Percentiles rank a stretch among this genome's conserved stretches.
phyloP scores from a whole-genome alignment of 352 stramenopile genomes.

The Phytophthora tubulina region DNA sequence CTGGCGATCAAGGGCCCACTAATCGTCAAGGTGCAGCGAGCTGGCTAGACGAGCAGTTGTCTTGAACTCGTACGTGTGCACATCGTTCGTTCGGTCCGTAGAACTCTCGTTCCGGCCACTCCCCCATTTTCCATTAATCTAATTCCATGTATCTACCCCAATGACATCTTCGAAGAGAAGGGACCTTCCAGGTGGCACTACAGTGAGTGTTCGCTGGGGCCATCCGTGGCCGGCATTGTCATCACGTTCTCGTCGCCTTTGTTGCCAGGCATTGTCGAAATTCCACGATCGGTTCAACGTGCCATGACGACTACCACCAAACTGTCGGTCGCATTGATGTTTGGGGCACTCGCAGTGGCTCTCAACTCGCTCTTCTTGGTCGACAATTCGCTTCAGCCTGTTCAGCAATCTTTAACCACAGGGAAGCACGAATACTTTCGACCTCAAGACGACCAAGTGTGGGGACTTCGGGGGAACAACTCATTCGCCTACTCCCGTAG shows the following conservation, averaged over 20 bases:
- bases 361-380: slow-evolving; percentile 29
- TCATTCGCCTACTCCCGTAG: slow-evolving; percentile 39
- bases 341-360: slow-evolving; percentile 19
- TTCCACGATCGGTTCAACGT: slow-evolving; percentile 22
- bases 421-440: slow-evolving; percentile 59
- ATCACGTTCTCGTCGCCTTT: not conserved
- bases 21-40: slow-evolving; percentile 42
- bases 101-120: not conserved
- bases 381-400: slow-evolving; percentile 1
- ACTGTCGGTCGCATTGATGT: slow-evolving; percentile 25
- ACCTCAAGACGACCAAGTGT: slow-evolving; percentile 45
- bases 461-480: slow-evolving; percentile 52
- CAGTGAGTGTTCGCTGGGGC: not conserved
- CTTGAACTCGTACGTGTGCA: not conserved
- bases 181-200: not conserved
- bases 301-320: slow-evolving; percentile 11
- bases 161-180: not conserved
- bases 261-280: slow-evolving; percentile 19
- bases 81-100: not conserved
- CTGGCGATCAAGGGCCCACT: slow-evolving; percentile 50
- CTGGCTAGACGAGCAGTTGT: slow-evolving; percentile 23
- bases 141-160: slow-evolving; percentile 12
- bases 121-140: slow-evolving; percentile 19
- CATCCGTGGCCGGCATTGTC: not conserved
- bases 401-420: slow-evolving; percentile 5